Base-by-base conservation (phyloP, 2,329 filamentous ascomycete genomes). In the Hymenoscyphus scutula region DNA sequence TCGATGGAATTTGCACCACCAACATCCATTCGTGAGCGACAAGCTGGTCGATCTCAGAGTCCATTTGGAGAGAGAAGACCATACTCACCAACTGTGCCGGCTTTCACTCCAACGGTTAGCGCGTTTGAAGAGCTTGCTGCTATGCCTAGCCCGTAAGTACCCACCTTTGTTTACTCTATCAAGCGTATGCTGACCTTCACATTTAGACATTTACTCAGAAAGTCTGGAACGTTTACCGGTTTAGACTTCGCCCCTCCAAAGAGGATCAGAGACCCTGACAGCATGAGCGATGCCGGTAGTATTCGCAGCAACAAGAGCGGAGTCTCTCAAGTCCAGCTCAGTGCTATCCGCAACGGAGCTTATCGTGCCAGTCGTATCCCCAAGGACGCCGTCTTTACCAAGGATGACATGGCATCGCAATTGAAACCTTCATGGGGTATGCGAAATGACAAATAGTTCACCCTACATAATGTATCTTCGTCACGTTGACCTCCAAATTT, bases 1-100 rank as follows among this genome's bases (percentile, higher is more conserved):
- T 82, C 92, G 0, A 84, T 89, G 62, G 94, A 97, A 69, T 98
- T 97, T 76, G 95, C 95, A 0, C 95, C 95, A 27, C 92, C 90
- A 1, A 80, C 84, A 25, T 82, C 77, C 19, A 82, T 86, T 72
- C 81, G 80, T 67, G 90, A 94, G 38, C 84, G 88, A 64, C 86
- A 84, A 66, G 83, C 85, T 59, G 94, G 94, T 54, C 81, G 86
- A 51, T 83, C 84, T 6, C 84, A 88, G 70, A 88, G 85, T 70
- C 86, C 86, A 11, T 74, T 84, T 5, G 85, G 86, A 58, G 86
- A 88, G 74, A 81, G 85, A 67, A 77, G 87, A 37, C 87, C 92
- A 1, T 99, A 91, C 78, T 88, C 87, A 62, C 87, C 89, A n/a
- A 80, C 82, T 41, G 82, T 93, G 1, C 86, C 89, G 17, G 83